Conservation (phyloP, 108 stramenopile genomes). For the Nitzschia sp. region DNA sequence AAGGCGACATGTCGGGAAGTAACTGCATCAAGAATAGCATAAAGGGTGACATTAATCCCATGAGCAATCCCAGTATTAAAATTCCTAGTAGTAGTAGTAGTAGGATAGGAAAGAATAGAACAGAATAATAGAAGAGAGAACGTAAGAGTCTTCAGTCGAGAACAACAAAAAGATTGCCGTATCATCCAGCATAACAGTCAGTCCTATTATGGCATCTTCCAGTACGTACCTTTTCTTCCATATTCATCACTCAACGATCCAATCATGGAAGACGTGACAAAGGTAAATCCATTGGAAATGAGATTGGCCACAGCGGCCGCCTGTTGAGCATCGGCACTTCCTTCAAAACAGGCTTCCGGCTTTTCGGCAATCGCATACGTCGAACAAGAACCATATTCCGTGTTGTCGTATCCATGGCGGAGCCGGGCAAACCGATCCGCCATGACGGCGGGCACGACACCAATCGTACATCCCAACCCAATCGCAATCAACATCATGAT, state of each 20-base stretch:
- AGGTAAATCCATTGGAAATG: slow-evolving; percentile 63
- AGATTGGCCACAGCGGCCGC: slow-evolving; percentile 58
- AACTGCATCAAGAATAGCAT: slow-evolving; percentile 60
- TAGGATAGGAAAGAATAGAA: background rate
- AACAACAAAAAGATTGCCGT: no score
- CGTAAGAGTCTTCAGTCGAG: background rate
- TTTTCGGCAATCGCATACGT: slow-evolving; percentile 7
- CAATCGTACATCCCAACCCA: slow-evolving; percentile 72
- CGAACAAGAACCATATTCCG: background rate
- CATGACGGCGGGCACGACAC: slow-evolving; percentile 80
- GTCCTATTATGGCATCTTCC: no score
- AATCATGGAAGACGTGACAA: slow-evolving; percentile 69
- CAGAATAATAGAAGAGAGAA: background rate
- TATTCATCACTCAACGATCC: slow-evolving; percentile 81
- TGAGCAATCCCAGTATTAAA: slow-evolving; percentile 56
- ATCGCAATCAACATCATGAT: slow-evolving; percentile 67
- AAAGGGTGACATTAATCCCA: slow-evolving; percentile 51
- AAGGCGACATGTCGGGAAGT: slow-evolving; percentile 53
- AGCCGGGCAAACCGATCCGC: slow-evolving; percentile 83
- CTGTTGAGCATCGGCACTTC: slow-evolving; percentile 74
- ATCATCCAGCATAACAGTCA: no score
- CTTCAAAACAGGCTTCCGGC: slow-evolving; percentile 64
- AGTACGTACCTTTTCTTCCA: slow-evolving; percentile 63
- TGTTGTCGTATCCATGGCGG: slow-evolving; percentile 52
- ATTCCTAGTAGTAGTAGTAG: slow-evolving; percentile 28